Percentiles rank a stretch among this genome's conserved stretches.
These are phyloP conservation scores for Parascedosporium putredinis DNA, from an alignment of 2,329 filamentous ascomycete genomes.

Conservation along the genomic window DNA sequence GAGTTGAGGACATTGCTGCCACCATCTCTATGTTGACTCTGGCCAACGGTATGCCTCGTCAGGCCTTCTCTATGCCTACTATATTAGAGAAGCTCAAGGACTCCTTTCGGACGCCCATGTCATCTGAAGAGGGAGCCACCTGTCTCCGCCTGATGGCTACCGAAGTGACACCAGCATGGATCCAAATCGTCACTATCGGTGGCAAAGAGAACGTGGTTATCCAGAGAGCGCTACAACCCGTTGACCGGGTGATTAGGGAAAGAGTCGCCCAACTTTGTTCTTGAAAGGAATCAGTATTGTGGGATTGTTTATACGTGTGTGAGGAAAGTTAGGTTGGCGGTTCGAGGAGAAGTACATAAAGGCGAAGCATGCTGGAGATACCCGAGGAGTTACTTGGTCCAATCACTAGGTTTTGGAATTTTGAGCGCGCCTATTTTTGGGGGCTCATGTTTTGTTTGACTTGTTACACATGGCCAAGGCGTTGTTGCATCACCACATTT, in stretches of 20 bases:
- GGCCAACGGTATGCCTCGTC: slow-evolving; percentile 34
- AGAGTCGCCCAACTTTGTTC: slow-evolving; percentile 14
- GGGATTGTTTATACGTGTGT: background rate
- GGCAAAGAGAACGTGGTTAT: slow-evolving; percentile 48
- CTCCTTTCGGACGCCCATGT: slow-evolving; percentile 48
- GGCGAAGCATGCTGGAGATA: background rate
- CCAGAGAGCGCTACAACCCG: slow-evolving; percentile 31
- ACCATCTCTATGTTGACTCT: slow-evolving; percentile 57
- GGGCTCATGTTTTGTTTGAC: too few species aligned
- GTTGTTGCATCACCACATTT: too few species aligned
- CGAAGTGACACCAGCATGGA: slow-evolving; percentile 48
- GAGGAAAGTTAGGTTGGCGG: background rate
- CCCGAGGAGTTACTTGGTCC: too few species aligned
- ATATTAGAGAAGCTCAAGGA: slow-evolving; percentile 57
- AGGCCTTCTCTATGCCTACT: slow-evolving; percentile 55
- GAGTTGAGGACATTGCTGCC: slow-evolving; percentile 56
- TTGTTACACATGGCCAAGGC: background rate
- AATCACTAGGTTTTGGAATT: background rate
- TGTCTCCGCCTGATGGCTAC: slow-evolving; percentile 41
- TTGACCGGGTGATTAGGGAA: slow-evolving; percentile 25
- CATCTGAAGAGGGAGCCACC: slow-evolving; percentile 37
- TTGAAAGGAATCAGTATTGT: background rate
- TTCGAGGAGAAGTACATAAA: background rate
- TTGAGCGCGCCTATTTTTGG: too few species aligned
- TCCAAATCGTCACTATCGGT: slow-evolving; percentile 39